Conservation (phyloP, 306 rosid genomes). For the Pyrus communis region DNA sequence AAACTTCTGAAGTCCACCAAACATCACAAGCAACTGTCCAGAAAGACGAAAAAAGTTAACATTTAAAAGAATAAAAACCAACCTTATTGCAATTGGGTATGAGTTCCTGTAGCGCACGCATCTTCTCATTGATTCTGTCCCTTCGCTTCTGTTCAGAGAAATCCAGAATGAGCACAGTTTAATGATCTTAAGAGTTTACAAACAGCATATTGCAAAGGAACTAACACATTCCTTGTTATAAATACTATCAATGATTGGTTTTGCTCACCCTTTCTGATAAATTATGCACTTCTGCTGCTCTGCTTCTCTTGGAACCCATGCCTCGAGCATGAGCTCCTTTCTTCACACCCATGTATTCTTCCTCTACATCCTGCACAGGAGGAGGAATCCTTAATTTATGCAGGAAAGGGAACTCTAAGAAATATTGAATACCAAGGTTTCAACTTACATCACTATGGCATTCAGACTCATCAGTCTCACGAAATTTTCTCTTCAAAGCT, state of each 20-base stretch:
- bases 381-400: conserved; percentile 26
- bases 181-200: conserved; percentile 14
- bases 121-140: conserved; percentile 82
- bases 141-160: conserved; percentile 62
- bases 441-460: conserved; percentile 78
- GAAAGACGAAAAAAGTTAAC: neutral
- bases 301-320: conserved; percentile 60
- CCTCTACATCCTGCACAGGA: conserved; percentile 60
- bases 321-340: conserved; percentile 34
- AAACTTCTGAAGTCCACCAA: neutral
- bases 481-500: conserved; percentile 49
- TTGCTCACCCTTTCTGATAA: conserved; percentile 82
- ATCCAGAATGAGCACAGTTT: conserved; percentile 4
- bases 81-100: conserved; percentile 95
- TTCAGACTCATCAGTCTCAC: conserved; percentile 71
- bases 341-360: conserved; percentile 55
- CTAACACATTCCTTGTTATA: neutral
- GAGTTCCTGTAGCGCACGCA: conserved; percentile 87
- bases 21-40: neutral
- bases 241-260: conserved; percentile 7
- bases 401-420: neutral
- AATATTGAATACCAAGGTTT: conserved; percentile 19
- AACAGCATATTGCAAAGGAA: conserved; percentile 13
- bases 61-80: neutral
- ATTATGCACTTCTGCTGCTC: conserved; percentile 87